A percentile compares a stretch with the other conserved stretches of the same genome.
Conservation (phyloP, 768 basidiomycete species). For the Pleurotus cornucopiae region DNA sequence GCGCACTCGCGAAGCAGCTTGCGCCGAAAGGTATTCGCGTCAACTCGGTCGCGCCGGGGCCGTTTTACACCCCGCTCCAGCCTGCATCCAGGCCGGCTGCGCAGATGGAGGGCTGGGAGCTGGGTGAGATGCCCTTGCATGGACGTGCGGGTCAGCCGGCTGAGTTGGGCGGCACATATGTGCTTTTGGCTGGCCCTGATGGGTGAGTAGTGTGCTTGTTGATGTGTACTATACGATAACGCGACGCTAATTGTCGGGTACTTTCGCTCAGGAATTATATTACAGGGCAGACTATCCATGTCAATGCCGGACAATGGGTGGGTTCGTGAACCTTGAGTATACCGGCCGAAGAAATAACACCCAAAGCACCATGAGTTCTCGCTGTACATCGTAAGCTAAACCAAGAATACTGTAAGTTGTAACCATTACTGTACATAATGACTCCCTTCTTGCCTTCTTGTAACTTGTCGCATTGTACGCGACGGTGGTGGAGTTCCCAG, state of each 20-base stretch:
- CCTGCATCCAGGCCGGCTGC: conserved; percentile 49
- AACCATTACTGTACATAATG: too few species aligned
- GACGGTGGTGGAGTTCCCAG: too few species aligned
- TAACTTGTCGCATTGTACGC: too few species aligned
- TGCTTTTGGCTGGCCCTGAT: conserved; percentile 40
- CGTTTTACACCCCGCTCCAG: conserved; percentile 56
- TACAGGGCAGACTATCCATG: not conserved
- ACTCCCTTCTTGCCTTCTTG: too few species aligned
- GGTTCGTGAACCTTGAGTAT: not conserved
- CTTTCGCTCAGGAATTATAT: not conserved
- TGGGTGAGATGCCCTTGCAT: conserved; percentile 40
- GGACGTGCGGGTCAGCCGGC: conserved; percentile 48
- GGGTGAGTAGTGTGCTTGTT: not conserved
- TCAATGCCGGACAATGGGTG: not conserved
- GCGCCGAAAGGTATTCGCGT: conserved; percentile 55
- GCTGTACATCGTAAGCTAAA: too few species aligned
- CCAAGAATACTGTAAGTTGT: too few species aligned
- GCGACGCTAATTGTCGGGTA: not conserved
- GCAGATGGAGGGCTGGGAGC: conserved; percentile 51
- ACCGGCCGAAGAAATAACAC: too few species aligned
- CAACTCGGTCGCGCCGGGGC: conserved; percentile 50
- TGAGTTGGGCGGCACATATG: conserved; percentile 48
- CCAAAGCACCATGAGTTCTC: too few species aligned
- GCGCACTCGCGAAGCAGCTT: conserved; percentile 48
- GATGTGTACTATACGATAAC: not conserved